phyloP scores from a whole-genome alignment of 2,329 filamentous ascomycete species.

The Aschersonia sp. region DNA sequence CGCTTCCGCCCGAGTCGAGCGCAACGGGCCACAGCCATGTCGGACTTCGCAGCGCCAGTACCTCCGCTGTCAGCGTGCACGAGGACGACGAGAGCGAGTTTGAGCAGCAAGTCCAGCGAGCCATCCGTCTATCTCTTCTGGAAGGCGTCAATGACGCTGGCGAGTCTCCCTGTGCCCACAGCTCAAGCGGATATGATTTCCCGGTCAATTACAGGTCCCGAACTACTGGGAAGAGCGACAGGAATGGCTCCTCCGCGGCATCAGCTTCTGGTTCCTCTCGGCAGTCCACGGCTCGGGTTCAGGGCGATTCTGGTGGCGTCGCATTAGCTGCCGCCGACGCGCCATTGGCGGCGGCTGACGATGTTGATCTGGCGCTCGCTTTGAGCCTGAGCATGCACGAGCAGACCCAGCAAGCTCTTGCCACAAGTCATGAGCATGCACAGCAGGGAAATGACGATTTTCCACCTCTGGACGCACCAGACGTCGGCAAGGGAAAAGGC shows the following conservation, averaged over 20 bases:
- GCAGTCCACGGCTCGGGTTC: slow-evolving; percentile 6
- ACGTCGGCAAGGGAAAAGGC: slow-evolving; percentile 29
- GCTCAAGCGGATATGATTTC: slow-evolving; percentile 34
- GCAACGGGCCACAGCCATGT: slow-evolving; percentile 24
- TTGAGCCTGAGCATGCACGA: slow-evolving; percentile 45
- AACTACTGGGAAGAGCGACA: slow-evolving; percentile 24
- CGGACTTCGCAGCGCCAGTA: slow-evolving; percentile 5
- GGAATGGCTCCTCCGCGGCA: slow-evolving; percentile 7
- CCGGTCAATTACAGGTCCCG: slow-evolving; percentile 33
- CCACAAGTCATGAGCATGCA: neutral
- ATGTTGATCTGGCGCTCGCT: slow-evolving; percentile 46
- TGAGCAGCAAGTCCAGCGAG: slow-evolving; percentile 46
- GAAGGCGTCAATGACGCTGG: slow-evolving; percentile 35
- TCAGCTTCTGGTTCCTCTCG: slow-evolving; percentile 19
- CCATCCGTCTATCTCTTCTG: slow-evolving; percentile 45
- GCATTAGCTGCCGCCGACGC: slow-evolving; percentile 13
- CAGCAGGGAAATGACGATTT: slow-evolving; percentile 18
- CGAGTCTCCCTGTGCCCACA: slow-evolving; percentile 28
- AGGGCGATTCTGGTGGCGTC: slow-evolving; percentile 4
- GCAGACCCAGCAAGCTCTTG: slow-evolving; percentile 16
- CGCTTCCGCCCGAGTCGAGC: slow-evolving; percentile 40
- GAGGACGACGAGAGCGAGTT: slow-evolving; percentile 33
- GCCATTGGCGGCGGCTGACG: slow-evolving; percentile 12
- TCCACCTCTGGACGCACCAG: slow-evolving; percentile 22
- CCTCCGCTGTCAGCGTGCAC: neutral